Base-by-base conservation (phyloP, 2,329 filamentous ascomycete genomes). In the Colletotrichum karsti region DNA sequence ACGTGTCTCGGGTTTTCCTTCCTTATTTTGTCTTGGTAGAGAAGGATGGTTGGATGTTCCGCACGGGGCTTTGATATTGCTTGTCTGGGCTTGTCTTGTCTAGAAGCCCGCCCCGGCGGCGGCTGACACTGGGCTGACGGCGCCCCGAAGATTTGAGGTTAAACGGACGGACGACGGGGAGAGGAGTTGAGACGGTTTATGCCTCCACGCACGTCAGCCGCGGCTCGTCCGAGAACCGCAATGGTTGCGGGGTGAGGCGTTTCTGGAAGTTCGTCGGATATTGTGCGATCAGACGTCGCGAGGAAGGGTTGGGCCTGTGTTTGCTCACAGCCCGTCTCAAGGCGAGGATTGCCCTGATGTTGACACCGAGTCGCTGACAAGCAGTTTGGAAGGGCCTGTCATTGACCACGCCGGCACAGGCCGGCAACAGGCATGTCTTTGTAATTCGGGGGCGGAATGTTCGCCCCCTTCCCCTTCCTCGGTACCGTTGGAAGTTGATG, bases 211-310 rank as follows among this genome's bases (percentile, higher is more conserved):
- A n/a, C n/a, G n/a, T n/a, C n/a, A 50, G 30, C 26, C 20, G 30
- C 51, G 39, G 56, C 46, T n/a, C 51, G 44, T 58, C 30, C 37
- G 64, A 28, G 42, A 46, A 39, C 53, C 30, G 53, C 15, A 24
- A 7, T 39, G 42, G 15, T n/a, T 51, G 44, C 51, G 44, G 50
- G 50, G 61, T 20, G 20, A 24, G 28, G 30, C n/a, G 20, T 28
- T 22, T n/a, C 37, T 55, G 41, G n/a, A 51, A 42, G 64, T 63
- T 63, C 64, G 53, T 63, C 60, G 64, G 51, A 63, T 51, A 51
- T 58, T 15, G 7, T 26, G 44, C 20, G 33, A 44, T 56, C 37
- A 63, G 42, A 57, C 33, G 59, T 28, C 33, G 64, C 26, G 35
- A 51, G 64, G 15, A 56, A 50, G 35, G 59, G 51, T 51, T 53